Conservation (phyloP, 2,329 filamentous ascomycete species). For the Colletotrichum noveboracense region DNA sequence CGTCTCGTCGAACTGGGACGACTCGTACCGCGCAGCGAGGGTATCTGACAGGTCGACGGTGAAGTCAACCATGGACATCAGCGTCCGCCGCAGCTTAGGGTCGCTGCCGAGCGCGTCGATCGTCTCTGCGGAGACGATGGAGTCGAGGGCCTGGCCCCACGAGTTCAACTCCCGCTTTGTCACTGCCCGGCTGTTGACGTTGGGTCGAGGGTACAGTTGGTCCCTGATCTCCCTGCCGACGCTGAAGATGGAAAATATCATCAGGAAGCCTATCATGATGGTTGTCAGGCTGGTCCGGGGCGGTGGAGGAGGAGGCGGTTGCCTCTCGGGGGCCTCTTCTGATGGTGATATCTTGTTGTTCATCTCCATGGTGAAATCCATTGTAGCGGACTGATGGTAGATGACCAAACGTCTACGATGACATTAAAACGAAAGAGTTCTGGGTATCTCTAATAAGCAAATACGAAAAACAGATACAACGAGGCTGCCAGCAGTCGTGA, state of each 20-base stretch:
- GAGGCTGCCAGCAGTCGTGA: conserved; percentile 5
- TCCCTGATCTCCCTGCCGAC: conserved; percentile 8
- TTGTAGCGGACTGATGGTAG: background rate
- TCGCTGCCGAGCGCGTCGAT: conserved; percentile 16
- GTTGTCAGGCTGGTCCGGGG: background rate
- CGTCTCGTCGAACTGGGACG: conserved; percentile 9
- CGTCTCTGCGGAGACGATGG: conserved; percentile 14
- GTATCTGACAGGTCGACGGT: conserved; percentile 15
- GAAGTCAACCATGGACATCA: conserved; percentile 21
- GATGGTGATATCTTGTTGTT: background rate
- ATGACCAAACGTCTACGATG: background rate
- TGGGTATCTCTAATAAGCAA: background rate
- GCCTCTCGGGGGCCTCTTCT: background rate
- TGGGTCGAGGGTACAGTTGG: background rate
- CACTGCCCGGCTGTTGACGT: background rate
- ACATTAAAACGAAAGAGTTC: background rate
- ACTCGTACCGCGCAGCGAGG: conserved; percentile 6
- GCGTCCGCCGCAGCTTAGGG: conserved; percentile 4
- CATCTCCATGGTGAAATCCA: background rate
- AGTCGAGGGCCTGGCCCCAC: conserved; percentile 18
- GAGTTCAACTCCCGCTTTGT: background rate
- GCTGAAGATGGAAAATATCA: conserved; percentile 17
- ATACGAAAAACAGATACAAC: background rate
- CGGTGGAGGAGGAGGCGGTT: background rate
- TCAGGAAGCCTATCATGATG: conserved; percentile 7